These are phyloP conservation scores for Porodaedalea pini DNA, from an alignment of 1,284 basidiomycete species.

Conservation along the genomic window DNA sequence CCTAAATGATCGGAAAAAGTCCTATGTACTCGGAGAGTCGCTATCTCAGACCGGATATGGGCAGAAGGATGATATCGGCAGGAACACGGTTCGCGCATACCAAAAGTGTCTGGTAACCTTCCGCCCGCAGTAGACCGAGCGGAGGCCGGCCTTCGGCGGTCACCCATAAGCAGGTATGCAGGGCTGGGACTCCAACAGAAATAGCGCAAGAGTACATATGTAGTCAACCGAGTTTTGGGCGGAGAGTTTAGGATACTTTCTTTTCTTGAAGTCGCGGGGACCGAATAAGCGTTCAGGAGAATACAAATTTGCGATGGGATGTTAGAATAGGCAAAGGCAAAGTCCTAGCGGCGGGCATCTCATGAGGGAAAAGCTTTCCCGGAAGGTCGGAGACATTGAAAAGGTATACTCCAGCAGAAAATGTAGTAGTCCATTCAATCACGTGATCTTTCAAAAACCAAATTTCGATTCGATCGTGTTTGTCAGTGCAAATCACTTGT, in stretches of 20 bases:
- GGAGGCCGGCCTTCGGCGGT: not conserved
- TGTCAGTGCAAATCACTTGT: not conserved
- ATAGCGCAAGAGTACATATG: not conserved
- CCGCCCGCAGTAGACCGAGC: not conserved
- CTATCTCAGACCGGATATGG: constrained; percentile 8
- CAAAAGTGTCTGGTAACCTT: not conserved
- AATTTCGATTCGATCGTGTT: not conserved
- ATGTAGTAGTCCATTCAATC: too few relatives aligned
- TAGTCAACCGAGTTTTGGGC: too few relatives aligned
- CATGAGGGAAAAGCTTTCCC: too few relatives aligned
- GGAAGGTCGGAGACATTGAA: too few relatives aligned
- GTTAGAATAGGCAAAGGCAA: too few relatives aligned
- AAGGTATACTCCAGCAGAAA: too few relatives aligned
- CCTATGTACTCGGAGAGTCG: not conserved
- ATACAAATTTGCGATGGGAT: too few relatives aligned
- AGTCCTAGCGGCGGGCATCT: too few relatives aligned
- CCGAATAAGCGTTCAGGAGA: too few relatives aligned
- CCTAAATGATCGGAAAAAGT: not conserved
- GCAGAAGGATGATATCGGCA: constrained; percentile 4
- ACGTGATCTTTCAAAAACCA: not conserved
- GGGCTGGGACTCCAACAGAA: not conserved
- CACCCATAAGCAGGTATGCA: not conserved
- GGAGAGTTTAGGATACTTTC: too few relatives aligned
- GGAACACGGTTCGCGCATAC: constrained; percentile 10
- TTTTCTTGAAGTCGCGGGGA: too few relatives aligned